Conservation (phyloP, 1,284 basidiomycete genomes). For the Ustilago hordei region DNA sequence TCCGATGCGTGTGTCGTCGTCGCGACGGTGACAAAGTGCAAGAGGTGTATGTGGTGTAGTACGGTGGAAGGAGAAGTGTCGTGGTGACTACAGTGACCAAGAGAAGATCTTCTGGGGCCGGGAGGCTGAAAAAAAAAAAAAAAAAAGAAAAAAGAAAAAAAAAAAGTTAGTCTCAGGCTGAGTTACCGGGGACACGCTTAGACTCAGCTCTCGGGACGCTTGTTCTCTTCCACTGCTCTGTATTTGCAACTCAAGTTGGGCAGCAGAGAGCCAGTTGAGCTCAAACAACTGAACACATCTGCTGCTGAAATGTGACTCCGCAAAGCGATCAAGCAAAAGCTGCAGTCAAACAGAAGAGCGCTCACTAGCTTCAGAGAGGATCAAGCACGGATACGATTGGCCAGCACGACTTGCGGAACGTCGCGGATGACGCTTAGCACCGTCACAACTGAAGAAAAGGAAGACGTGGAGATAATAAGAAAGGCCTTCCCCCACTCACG, state of each 20-base stretch:
- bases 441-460: background rate
- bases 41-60: slow-evolving; percentile 19
- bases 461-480: background rate
- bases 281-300: background rate
- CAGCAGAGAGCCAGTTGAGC: background rate
- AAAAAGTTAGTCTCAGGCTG: background rate
- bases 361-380: background rate
- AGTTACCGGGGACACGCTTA: background rate
- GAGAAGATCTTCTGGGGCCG: slow-evolving; percentile 27
- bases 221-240: background rate
- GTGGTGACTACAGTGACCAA: background rate
- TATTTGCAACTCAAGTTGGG: background rate
- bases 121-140: background rate
- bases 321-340: background rate
- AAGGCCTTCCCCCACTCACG: slow-evolving; percentile 6
- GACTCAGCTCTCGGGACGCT: background rate
- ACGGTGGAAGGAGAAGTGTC: background rate
- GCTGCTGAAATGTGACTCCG: slow-evolving; percentile 10
- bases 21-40: slow-evolving; percentile 19
- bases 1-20: slow-evolving; percentile 10
- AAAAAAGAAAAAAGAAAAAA: background rate
- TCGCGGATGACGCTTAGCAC: slow-evolving; percentile 21
- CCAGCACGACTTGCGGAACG: slow-evolving; percentile 14
- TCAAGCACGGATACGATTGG: slow-evolving; percentile 22
- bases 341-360: background rate